A percentile compares a stretch with the other conserved stretches of the same genome.
These are phyloP conservation scores for Astrephomene gubernaculifera DNA, from an alignment of 139 green algal species.

Conservation along the genomic window DNA sequence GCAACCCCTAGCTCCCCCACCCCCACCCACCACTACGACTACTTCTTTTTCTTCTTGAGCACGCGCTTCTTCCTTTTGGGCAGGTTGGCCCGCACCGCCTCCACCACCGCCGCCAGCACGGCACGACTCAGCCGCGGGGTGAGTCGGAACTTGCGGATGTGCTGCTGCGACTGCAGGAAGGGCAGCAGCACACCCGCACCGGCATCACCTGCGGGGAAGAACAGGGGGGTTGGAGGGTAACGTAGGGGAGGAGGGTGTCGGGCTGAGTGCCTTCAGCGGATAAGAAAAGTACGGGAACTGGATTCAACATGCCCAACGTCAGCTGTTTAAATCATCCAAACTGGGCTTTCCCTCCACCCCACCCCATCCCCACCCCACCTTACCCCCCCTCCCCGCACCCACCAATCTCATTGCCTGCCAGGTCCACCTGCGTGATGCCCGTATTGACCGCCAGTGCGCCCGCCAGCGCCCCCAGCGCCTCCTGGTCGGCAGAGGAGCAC, in stretches of 20 bases:
- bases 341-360: too few species aligned
- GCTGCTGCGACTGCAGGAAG: slow-evolving; percentile 33
- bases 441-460: slow-evolving; percentile 43
- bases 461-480: slow-evolving; percentile 29
- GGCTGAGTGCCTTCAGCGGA: too few species aligned
- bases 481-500: neutral
- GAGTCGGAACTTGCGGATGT: slow-evolving; percentile 55
- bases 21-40: too few species aligned
- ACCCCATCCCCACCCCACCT: neutral
- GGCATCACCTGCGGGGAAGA: slow-evolving; percentile 34
- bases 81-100: slow-evolving; percentile 42
- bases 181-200: slow-evolving; percentile 48
- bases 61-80: slow-evolving; percentile 45
- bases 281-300: too few species aligned
- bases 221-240: too few species aligned
- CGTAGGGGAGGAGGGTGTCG: too few species aligned
- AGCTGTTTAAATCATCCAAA: too few species aligned
- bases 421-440: slow-evolving; percentile 51
- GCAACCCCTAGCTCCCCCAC: too few species aligned
- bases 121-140: slow-evolving; percentile 42
- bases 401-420: slow-evolving; percentile 56
- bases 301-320: too few species aligned
- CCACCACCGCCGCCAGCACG: slow-evolving; percentile 5
- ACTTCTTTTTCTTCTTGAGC: slow-evolving; percentile 32
- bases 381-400: slow-evolving; percentile 24